Evolutionary conservation across 2,329 filamentous ascomycete species (phyloP), one percentile per base, ranked within the genome.

Genomic region (Lizonia empirigonia): DNA sequence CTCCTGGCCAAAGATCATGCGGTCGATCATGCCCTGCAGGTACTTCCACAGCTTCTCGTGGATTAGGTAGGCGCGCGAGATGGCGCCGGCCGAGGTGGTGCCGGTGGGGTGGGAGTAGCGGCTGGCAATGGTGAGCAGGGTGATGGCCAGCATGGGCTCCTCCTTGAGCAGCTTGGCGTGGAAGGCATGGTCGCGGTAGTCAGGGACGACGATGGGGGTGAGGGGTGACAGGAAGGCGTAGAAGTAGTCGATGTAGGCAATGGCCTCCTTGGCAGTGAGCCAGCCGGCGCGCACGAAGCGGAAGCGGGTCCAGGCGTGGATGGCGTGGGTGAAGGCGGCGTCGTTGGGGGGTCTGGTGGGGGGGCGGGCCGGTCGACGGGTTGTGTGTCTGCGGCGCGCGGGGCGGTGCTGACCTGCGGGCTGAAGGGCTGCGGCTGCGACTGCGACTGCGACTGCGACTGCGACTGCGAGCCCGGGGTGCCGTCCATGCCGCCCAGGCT

Each of bases 21-120:
- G 85, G 73, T 96, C 91, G 59, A 97, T 94, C 89, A 97, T 97
- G 51, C 91, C 89, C 42, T 92, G 87, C 23, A 97, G 82, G 68
- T 97, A 96, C 23, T 86, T 90, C 94, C 94, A 99, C 5, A 97
- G 82, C 72, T 95, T 91, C 65, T 97, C 91, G 61, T 97, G 94
- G 46, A 99, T 96, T 38, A 91, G 88, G 64, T 94, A 90, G 0
- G 91, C 90, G 41, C 94, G 86, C 38, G 90, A 95, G 55, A 87
- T 82, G 1, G 90, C 88, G n/a, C 70, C 71, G 15, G 63, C 53
- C 2, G 91, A 91, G 7, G 54, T 64, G 0, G 92, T 86, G 1
- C 91, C 90, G 16, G 86, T 82, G 38, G 96, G 85, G 53, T 85
- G 84, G 70, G 89, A 87, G 70, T 97, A 96, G 41, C 94, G 85